These are phyloP conservation scores for Arachnopeziza araneosa DNA, from an alignment of 2,329 filamentous ascomycete species.

Conservation along the genomic window DNA sequence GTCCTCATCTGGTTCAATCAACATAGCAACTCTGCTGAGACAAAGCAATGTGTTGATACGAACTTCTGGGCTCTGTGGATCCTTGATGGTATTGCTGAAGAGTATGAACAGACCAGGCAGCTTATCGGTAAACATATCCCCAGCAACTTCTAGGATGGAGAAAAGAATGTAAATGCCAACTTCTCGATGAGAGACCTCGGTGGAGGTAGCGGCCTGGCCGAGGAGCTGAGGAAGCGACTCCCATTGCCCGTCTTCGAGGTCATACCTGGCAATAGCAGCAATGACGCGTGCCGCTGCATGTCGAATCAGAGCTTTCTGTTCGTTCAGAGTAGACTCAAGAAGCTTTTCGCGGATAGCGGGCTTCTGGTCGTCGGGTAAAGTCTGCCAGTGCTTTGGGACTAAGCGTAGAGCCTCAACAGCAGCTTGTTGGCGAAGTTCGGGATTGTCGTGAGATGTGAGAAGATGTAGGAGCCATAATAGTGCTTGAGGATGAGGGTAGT, in stretches of 20 bases:
- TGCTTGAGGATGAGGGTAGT: conserved; percentile 80
- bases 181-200: conserved; percentile 73
- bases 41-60: conserved; percentile 92
- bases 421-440: conserved; percentile 72
- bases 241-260: conserved; percentile 86
- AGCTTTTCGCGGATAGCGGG: conserved; percentile 74
- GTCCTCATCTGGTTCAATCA: conserved; percentile 84
- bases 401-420: conserved; percentile 84
- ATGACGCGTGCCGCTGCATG: conserved; percentile 87
- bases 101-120: conserved; percentile 73
- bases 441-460: conserved; percentile 65
- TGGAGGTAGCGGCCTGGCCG: conserved; percentile 70
- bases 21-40: conserved; percentile 79
- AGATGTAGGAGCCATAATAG: conserved; percentile 85
- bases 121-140: conserved; percentile 77
- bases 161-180: conserved; percentile 91
- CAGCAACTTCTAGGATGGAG: conserved; percentile 83
- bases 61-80: conserved; percentile 86
- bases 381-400: conserved; percentile 79
- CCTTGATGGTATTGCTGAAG: conserved; percentile 82
- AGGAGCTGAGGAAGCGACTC: conserved; percentile 73
- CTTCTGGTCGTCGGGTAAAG: conserved; percentile 70
- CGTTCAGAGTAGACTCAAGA: conserved; percentile 75
- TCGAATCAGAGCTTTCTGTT: conserved; percentile 69
- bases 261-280: conserved; percentile 76